These are phyloP conservation scores for Eragrostis tef DNA, from an alignment of 202 grass and related monocot genomes.

Conservation along the genomic window DNA sequence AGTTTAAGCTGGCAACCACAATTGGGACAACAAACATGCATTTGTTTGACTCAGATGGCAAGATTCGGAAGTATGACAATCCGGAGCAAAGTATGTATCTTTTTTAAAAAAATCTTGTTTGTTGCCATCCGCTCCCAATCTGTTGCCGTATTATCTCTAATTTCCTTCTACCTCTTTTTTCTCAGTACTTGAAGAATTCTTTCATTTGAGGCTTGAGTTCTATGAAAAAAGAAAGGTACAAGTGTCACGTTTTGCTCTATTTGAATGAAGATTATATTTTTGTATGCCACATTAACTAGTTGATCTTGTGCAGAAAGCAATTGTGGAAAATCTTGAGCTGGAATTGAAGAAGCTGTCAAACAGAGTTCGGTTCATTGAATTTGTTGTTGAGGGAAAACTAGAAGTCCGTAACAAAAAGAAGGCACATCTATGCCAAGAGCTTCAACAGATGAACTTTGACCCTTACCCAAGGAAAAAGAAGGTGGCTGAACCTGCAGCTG, in stretches of 20 bases:
- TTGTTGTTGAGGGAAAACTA: conserved; percentile 59
- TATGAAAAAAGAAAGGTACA: conserved; percentile 79
- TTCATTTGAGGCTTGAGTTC: conserved; percentile 55
- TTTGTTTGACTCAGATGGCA: conserved; percentile 70
- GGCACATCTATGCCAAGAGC: conserved; percentile 68
- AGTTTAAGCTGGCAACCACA: conserved; percentile 81
- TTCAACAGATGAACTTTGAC: conserved; percentile 54
- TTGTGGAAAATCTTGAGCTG: conserved; percentile 59
- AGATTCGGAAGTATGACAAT: conserved; percentile 77
- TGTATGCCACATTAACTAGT: neutral
- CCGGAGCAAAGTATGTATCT: conserved; percentile 72
- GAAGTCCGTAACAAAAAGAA: conserved; percentile 75
- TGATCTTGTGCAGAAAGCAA: conserved; percentile 48
- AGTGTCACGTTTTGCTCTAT: neutral
- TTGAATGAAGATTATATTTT: neutral
- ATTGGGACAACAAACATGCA: conserved; percentile 92
- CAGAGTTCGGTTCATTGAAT: conserved; percentile 71
- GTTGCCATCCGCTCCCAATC: too few species aligned
- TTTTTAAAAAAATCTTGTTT: too few species aligned
- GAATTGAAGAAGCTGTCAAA: conserved; percentile 69
- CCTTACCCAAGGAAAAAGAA: conserved; percentile 69
- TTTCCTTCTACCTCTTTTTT: neutral
- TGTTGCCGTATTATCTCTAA: too few species aligned
- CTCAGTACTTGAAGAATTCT: conserved; percentile 85
- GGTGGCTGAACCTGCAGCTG: conserved; percentile 50